Conservation (phyloP, 495 filamentous ascomycete genomes). For the Apodospora peruviana region DNA sequence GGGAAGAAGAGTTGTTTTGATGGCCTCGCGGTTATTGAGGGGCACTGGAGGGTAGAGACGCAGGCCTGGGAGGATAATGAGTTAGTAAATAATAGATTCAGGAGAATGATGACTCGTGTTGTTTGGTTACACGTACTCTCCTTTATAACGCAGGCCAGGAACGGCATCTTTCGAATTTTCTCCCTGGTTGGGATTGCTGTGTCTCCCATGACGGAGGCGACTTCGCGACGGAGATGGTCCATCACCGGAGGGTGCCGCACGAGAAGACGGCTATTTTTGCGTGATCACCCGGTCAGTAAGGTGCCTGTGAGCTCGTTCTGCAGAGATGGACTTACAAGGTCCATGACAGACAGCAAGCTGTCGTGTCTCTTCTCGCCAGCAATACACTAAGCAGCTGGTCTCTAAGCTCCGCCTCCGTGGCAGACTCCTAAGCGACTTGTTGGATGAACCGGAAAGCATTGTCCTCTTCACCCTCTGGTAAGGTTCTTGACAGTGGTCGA, state of each 20-base stretch:
- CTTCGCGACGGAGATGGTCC: constrained; percentile 25
- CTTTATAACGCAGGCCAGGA: constrained; percentile 39
- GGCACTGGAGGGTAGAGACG: constrained; percentile 57
- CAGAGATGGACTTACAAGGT: constrained; percentile 29
- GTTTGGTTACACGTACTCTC: constrained; percentile 30
- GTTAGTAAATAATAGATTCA: no score
- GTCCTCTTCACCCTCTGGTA: neutral
- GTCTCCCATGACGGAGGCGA: constrained; percentile 18
- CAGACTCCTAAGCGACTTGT: constrained; percentile 8
- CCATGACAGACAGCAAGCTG: constrained; percentile 32
- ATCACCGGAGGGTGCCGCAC: constrained; percentile 26
- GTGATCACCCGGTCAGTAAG: neutral
- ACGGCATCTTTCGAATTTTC: constrained; percentile 35
- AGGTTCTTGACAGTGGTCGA: no score
- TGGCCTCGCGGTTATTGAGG: constrained; percentile 47
- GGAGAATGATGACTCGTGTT: no score
- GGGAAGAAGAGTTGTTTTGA: constrained; percentile 41
- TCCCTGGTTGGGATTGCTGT: constrained; percentile 21
- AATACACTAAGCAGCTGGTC: constrained; percentile 16
- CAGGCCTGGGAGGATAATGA: constrained; percentile 16
- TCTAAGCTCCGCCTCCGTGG: constrained; percentile 6
- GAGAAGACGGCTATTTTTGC: constrained; percentile 24
- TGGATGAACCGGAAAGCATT: constrained; percentile 5
- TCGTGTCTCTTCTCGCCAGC: constrained; percentile 18
- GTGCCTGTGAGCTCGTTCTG: no score